These are phyloP conservation scores for Kuraishia ogatae DNA, from an alignment of 805 yeast genomes.

Conservation along the genomic window DNA sequence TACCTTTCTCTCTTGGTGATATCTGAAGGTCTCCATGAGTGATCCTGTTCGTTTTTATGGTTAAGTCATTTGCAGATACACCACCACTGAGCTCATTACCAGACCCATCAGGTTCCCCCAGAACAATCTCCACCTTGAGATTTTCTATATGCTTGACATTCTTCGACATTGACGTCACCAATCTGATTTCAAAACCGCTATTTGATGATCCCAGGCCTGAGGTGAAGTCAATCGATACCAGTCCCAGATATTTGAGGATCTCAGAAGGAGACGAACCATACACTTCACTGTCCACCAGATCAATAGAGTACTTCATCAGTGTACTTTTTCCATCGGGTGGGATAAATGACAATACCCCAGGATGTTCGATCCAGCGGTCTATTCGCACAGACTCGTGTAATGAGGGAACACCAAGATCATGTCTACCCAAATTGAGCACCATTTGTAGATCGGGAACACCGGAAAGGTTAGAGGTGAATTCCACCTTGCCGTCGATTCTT, in stretches of 20 bases:
- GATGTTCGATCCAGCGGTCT: slow-evolving; percentile 37
- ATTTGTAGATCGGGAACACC: slow-evolving; percentile 71
- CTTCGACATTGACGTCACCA: slow-evolving; percentile 36
- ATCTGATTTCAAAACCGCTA: slow-evolving; percentile 56
- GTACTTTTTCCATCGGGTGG: slow-evolving; percentile 83
- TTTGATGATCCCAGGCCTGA: slow-evolving; percentile 41
- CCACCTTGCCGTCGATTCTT: slow-evolving; percentile 52
- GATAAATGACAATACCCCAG: slow-evolving; percentile 51
- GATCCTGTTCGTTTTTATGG: slow-evolving; percentile 48
- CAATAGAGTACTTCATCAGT: slow-evolving; percentile 56
- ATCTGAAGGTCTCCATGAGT: slow-evolving; percentile 73
- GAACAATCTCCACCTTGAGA: slow-evolving; percentile 30
- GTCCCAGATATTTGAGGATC: slow-evolving; percentile 28
- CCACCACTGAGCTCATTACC: slow-evolving; percentile 1
- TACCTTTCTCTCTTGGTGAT: slow-evolving; percentile 31
- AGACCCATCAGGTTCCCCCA: slow-evolving; percentile 5
- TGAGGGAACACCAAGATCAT: slow-evolving; percentile 45
- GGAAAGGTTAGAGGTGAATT: slow-evolving; percentile 59
- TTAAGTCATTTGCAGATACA: slow-evolving; percentile 13
- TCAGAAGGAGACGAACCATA: slow-evolving; percentile 14
- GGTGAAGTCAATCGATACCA: slow-evolving; percentile 45
- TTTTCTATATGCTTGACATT: slow-evolving; percentile 39
- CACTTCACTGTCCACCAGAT: slow-evolving; percentile 26
- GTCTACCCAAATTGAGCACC: slow-evolving; percentile 36
- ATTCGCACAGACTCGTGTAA: slow-evolving; percentile 65